phyloP scores from a whole-genome alignment of 805 yeast genomes.

The Metschnikowia dekortorum region DNA sequence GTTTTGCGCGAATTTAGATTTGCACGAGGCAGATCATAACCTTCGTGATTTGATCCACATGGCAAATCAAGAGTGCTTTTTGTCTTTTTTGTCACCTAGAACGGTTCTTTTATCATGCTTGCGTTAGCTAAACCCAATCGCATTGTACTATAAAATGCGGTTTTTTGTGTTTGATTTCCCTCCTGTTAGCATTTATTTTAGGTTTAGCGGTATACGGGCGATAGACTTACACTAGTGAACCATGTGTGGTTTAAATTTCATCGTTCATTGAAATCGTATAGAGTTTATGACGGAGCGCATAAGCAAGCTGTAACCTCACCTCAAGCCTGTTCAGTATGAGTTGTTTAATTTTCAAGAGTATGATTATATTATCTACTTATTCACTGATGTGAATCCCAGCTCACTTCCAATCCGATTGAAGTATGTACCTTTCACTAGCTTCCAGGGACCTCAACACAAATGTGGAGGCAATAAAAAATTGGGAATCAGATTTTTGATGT shows the following conservation, averaged over 20 bases:
- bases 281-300: not conserved
- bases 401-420: not conserved
- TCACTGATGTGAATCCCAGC: not conserved
- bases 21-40: not conserved
- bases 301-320: too few relatives aligned
- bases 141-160: not conserved
- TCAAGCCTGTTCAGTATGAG: not conserved
- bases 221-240: not conserved
- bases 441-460: constrained; percentile 43
- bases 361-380: not conserved
- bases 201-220: not conserved
- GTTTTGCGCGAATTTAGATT: not conserved
- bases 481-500: constrained; percentile 90
- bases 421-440: too few relatives aligned
- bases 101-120: not conserved
- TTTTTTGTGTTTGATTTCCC: not conserved
- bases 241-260: not conserved
- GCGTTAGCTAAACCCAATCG: not conserved
- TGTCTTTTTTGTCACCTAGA: too few relatives aligned
- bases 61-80: too few relatives aligned
- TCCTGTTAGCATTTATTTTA: not conserved
- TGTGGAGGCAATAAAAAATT: constrained; percentile 94
- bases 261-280: not conserved
- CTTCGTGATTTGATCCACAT: not conserved
- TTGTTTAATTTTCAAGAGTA: not conserved